phyloP scores from a whole-genome alignment of 2,329 filamentous ascomycete species.

The Arthrobotrys entomopaga region DNA sequence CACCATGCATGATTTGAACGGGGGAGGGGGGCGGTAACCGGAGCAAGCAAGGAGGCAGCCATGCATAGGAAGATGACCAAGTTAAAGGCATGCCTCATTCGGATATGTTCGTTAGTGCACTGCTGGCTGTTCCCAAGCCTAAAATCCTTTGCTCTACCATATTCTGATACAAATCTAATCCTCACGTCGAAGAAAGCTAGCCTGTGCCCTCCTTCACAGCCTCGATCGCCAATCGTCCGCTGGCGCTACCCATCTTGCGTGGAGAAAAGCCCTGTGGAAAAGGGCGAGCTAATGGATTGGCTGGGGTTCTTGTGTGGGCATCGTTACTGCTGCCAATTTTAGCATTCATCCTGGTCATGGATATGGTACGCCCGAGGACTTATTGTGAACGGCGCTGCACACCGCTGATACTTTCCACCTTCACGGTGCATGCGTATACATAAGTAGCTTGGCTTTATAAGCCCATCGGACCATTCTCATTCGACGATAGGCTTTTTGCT shows the following conservation, averaged over 20 bases:
- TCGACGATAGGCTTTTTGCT: background rate
- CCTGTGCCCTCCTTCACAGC: conserved; percentile 37
- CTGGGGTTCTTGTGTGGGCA: conserved; percentile 7
- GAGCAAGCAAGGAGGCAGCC: conserved; percentile 10
- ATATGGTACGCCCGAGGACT: background rate
- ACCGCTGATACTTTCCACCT: conserved; percentile 13
- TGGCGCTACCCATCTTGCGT: conserved; percentile 3
- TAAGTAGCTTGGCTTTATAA: background rate
- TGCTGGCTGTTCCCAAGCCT: too few species aligned
- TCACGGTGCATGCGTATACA: too few species aligned
- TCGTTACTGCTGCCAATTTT: background rate
- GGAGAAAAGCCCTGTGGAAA: background rate
- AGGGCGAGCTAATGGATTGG: conserved; percentile 36
- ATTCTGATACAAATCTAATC: background rate
- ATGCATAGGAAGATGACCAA: background rate
- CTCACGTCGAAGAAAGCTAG: conserved; percentile 9
- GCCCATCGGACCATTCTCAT: too few species aligned
- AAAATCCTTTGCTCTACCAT: conserved; percentile 14
- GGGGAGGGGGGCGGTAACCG: background rate
- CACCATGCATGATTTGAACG: too few species aligned
- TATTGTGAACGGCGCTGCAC: conserved; percentile 13
- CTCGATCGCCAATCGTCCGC: conserved; percentile 37
- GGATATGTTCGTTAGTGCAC: too few species aligned
- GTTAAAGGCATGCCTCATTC: background rate
- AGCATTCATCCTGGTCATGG: background rate